Percentiles rank a stretch among this genome's conserved stretches.
Evolutionary conservation across 192 early-diverging fungal species (phyloP).

Genomic region (Podila epigama): DNA sequence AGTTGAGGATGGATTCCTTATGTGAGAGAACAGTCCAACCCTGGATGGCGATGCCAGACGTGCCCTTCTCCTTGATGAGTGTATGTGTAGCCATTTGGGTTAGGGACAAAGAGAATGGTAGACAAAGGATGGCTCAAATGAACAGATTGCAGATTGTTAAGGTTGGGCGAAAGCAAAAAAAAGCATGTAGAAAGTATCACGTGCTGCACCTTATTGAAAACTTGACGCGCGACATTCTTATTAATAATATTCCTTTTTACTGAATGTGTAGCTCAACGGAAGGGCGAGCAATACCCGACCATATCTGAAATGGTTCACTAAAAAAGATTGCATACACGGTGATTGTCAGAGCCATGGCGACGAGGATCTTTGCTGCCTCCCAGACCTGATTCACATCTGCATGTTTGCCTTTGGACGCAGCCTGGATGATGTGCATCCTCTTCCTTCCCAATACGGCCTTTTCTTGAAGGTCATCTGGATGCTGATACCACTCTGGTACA

Average conservation of each 20-base stretch:
- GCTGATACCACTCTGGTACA: conserved; percentile 33
- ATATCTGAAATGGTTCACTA: conserved; percentile 11
- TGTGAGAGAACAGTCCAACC: conserved; percentile 61
- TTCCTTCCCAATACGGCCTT: neutral
- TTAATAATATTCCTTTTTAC: too few relatives aligned
- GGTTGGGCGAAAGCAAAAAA: too few relatives aligned
- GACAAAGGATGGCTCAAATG: too few relatives aligned
- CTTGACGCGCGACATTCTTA: too few relatives aligned
- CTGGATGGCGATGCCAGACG: conserved; percentile 50
- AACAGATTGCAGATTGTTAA: too few relatives aligned
- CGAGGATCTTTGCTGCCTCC: neutral
- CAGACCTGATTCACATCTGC: neutral
- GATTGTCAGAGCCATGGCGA: conserved; percentile 1
- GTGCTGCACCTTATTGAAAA: too few relatives aligned
- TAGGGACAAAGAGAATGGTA: too few relatives aligned
- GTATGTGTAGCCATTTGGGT: conserved; percentile 13
- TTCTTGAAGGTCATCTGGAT: neutral
- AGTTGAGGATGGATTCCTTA: conserved; percentile 61
- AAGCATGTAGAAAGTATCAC: too few relatives aligned
- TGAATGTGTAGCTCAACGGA: neutral
- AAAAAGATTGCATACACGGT: conserved; percentile 6
- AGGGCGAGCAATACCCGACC: conserved; percentile 1
- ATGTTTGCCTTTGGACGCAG: neutral
- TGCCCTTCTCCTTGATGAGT: conserved; percentile 54
- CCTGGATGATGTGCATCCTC: neutral